phyloP scores from a whole-genome alignment of 305 asterid genomes.

The Fraxinus baroniana region DNA sequence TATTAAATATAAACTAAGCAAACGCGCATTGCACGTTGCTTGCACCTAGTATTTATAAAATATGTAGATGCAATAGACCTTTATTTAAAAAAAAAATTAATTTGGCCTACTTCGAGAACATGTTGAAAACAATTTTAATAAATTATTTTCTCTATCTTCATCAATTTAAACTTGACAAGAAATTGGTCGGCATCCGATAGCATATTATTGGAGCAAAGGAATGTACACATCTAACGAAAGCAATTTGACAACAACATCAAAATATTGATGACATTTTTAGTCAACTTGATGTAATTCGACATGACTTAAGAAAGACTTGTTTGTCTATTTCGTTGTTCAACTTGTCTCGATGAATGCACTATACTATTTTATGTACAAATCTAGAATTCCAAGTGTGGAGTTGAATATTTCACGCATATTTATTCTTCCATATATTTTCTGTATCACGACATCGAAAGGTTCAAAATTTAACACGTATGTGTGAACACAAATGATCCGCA shows the following conservation, averaged over 20 bases:
- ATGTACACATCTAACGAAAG: not conserved
- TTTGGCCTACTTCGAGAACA: not conserved
- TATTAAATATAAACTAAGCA: too few species aligned
- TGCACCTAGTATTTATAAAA: too few species aligned
- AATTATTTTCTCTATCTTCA: not conserved
- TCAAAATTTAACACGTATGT: not conserved
- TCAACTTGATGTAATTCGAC: not conserved
- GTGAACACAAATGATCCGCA: not conserved
- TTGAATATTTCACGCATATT: not conserved
- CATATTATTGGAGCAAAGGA: not conserved
- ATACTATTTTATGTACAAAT: not conserved
- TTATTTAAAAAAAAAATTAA: too few species aligned
- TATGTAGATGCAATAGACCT: not conserved
- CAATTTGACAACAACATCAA: not conserved
- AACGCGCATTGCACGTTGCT: too few species aligned
- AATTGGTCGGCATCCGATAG: not conserved
- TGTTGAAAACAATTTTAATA: not conserved
- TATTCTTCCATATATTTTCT: not conserved
- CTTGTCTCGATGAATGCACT: not conserved
- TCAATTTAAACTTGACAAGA: not conserved
- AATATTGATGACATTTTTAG: not conserved
- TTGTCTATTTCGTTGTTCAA: not conserved
- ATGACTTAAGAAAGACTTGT: not conserved
- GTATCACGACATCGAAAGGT: not conserved
- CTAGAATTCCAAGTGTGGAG: not conserved